phyloP scores from a whole-genome alignment of 169 alveolate genomes.

The Babesia bigemina region DNA sequence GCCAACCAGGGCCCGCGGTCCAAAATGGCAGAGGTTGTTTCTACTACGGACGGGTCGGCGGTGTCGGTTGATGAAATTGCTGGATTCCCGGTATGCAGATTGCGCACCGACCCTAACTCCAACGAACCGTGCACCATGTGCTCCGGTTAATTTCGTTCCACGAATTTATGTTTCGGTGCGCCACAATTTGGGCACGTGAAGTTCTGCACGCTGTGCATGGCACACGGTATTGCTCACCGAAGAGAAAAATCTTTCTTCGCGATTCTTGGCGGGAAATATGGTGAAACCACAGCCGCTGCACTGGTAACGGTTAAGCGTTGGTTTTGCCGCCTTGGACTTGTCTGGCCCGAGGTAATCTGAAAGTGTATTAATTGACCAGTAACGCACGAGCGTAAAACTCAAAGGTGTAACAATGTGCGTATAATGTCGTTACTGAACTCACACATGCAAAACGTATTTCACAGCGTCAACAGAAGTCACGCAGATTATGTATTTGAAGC shows the following conservation, averaged over 20 bases:
- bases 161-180: constrained; percentile 57
- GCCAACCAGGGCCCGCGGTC: constrained; percentile 21
- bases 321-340: constrained; percentile 9
- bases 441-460: not conserved
- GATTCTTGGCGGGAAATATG: constrained; percentile 78
- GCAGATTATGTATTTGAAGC: not conserved
- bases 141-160: constrained; percentile 69
- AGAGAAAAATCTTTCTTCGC: constrained; percentile 75
- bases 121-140: constrained; percentile 79
- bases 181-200: constrained; percentile 73
- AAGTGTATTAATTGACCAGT: not conserved
- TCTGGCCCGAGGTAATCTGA: constrained; percentile 21
- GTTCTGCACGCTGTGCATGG: constrained; percentile 24
- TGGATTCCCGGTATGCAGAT: constrained; percentile 51
- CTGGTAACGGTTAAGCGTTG: constrained; percentile 60
- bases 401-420: not conserved
- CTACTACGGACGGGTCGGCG: constrained; percentile 68
- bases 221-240: constrained; percentile 48
- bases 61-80: constrained; percentile 39
- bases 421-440: not conserved
- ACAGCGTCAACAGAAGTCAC: not conserved
- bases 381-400: not conserved
- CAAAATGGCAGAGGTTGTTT: constrained; percentile 13
- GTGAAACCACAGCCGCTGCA: constrained; percentile 75
- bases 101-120: constrained; percentile 61